A percentile compares a stretch with the other conserved stretches of the same genome.
Evolutionary conservation across 495 filamentous ascomycete species (phyloP).

Genomic region (Xylaria acuta): DNA sequence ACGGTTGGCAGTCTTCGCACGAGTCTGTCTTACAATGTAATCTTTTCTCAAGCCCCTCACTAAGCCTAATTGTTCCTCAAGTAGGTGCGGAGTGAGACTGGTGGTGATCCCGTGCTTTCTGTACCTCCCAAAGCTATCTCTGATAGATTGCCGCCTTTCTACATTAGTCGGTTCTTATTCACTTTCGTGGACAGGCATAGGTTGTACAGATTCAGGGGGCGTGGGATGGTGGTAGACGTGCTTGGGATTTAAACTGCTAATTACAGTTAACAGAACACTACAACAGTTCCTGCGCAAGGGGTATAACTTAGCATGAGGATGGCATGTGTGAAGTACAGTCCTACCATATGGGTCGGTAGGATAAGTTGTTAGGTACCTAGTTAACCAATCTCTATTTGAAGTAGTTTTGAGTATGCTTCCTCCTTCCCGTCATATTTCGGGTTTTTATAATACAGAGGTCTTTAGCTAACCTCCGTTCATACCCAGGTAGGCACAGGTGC

Average conservation of each 20-base stretch:
- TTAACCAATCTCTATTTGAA: not conserved
- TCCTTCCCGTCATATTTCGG: not conserved
- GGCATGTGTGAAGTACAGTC: slow-evolving; percentile 5
- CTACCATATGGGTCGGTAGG: not conserved
- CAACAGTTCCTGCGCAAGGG: not conserved
- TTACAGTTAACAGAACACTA: no score
- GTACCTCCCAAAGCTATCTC: not conserved
- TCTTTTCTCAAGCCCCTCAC: slow-evolving; percentile 9
- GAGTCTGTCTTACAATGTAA: slow-evolving; percentile 14
- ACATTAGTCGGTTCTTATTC: not conserved
- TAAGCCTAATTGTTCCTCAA: not conserved
- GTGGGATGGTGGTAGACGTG: not conserved
- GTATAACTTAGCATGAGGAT: not conserved
- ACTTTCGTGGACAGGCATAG: no score
- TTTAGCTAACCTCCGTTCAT: not conserved
- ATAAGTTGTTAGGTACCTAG: not conserved
- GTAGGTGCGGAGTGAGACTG: not conserved
- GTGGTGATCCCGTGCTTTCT: not conserved
- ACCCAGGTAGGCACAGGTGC: not conserved
- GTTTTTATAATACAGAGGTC: not conserved
- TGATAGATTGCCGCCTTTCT: not conserved
- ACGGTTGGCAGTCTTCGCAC: not conserved
- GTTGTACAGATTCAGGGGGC: not conserved
- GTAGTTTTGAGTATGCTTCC: not conserved
- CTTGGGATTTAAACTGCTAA: no score